These are phyloP conservation scores for Bigelowiella natans DNA, from an alignment of 78 protist species.

Conservation along the genomic window DNA sequence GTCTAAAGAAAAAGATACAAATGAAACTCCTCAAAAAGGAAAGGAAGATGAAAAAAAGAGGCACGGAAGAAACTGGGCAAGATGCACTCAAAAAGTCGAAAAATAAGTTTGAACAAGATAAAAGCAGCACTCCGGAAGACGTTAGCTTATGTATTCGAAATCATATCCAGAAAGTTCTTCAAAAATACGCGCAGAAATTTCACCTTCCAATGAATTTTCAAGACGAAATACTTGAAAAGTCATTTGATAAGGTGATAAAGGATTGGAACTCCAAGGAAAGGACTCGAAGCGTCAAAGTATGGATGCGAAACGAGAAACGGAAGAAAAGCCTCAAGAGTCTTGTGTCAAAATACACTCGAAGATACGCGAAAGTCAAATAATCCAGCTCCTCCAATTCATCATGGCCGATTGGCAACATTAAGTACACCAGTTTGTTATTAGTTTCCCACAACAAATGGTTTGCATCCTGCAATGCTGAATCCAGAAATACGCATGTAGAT, in stretches of 20 bases:
- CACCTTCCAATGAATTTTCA: neutral
- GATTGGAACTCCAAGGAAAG: neutral
- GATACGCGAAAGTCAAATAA: neutral
- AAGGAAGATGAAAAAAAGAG: neutral
- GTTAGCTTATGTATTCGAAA: too few relatives aligned
- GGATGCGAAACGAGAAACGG: neutral
- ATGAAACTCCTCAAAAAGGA: neutral
- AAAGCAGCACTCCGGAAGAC: too few relatives aligned
- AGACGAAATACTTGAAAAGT: neutral
- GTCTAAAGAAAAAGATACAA: neutral
- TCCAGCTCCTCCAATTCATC: too few relatives aligned
- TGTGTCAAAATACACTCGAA: neutral
- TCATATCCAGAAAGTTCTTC: neutral
- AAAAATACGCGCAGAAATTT: neutral
- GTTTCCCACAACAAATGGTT: too few relatives aligned
- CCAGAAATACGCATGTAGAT: too few relatives aligned
- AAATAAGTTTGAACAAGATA: too few relatives aligned
- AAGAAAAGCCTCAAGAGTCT: neutral
- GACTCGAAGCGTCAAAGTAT: neutral
- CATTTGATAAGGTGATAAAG: neutral
- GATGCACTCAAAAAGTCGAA: neutral
- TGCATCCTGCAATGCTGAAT: too few relatives aligned
- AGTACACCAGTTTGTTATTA: too few relatives aligned
- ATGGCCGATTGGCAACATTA: too few relatives aligned
- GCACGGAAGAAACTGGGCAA: neutral